phyloP scores from a whole-genome alignment of 2,329 filamentous ascomycete species.

The Neofusicoccum sp. region DNA sequence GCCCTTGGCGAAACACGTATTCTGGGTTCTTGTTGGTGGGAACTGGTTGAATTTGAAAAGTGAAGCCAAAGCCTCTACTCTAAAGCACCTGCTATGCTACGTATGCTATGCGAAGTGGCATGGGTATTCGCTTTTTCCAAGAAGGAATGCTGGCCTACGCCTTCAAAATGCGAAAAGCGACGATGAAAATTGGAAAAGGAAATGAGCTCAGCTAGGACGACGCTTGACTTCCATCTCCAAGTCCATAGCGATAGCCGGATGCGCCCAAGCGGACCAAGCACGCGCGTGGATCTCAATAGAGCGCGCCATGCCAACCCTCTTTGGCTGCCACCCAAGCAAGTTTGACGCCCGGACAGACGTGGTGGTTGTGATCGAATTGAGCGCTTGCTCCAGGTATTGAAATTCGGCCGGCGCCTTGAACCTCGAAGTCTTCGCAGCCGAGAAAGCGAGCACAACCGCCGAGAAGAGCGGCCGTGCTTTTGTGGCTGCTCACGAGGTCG shows the following conservation, averaged over 20 bases:
- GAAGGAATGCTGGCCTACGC: conserved; percentile 2
- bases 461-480: neutral
- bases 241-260: neutral
- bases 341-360: neutral
- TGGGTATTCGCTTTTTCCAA: conserved; percentile 12
- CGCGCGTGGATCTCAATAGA: neutral
- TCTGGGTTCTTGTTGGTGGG: neutral
- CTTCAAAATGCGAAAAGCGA: neutral
- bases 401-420: neutral
- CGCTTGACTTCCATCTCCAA: neutral
- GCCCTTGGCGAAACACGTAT: too few relatives aligned
- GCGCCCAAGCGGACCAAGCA: neutral
- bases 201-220: neutral
- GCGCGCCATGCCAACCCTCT: neutral
- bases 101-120: neutral
- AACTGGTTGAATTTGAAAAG: neutral
- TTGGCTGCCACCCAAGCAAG: neutral
- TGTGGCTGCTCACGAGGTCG: conserved; percentile 32
- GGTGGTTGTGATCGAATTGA: neutral
- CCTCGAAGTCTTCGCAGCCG: too few relatives aligned
- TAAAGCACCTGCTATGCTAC: neutral
- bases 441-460: neutral
- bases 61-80: neutral
- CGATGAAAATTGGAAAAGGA: neutral
- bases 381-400: neutral